Base-by-base conservation (phyloP, 345 rosid species). In the Ceriops decandra region DNA sequence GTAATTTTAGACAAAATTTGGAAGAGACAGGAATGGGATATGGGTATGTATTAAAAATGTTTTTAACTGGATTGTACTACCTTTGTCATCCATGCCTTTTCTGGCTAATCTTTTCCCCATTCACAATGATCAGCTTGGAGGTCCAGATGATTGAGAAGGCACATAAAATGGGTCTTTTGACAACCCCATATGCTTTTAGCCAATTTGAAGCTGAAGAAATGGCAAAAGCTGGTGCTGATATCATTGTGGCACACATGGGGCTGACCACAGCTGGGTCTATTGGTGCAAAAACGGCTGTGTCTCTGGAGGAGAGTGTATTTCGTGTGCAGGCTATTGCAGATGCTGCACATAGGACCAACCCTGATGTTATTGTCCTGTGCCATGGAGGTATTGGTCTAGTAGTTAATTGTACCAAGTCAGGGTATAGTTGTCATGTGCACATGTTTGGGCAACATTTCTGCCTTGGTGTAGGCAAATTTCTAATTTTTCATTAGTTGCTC, bases 11-110 rank as follows among this genome's bases (percentile, higher is more conserved):
- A 68, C 88, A 86, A 74, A 91, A 89, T 88, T 88, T 93, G 60
- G 98, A 93, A 80, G 98, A 90, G 82, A 93, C 98, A 0, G 97
- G 98, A 72, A 93, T 93, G 98, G 96, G 98, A 84, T 89, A 89
- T 75, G 80, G 83, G 98, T 93, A 85, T 65, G 81, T 66, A 70
- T 81, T 59, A 6, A 22, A 66, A 64, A 60, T 51, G 21, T 47
- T 17, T 20, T 67, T 33, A 47, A 7, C 64, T 74, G 73, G 27
- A 31, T 62, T 49, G 8, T 63, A 24, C 42, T 66, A 26, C 21
- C 46, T 71, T 57, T 4, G 46, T 67, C 58, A 10, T 30, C 52
- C 33, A 19, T 60, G 26, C 33, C 27, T 68, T 68, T 61, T 46
- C 35, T 27, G 13, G 20, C 60, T 65, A 21, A 11, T 16, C 21